phyloP scores from a whole-genome alignment of 1,139 yeast species.

The Diutina catenulata region DNA sequence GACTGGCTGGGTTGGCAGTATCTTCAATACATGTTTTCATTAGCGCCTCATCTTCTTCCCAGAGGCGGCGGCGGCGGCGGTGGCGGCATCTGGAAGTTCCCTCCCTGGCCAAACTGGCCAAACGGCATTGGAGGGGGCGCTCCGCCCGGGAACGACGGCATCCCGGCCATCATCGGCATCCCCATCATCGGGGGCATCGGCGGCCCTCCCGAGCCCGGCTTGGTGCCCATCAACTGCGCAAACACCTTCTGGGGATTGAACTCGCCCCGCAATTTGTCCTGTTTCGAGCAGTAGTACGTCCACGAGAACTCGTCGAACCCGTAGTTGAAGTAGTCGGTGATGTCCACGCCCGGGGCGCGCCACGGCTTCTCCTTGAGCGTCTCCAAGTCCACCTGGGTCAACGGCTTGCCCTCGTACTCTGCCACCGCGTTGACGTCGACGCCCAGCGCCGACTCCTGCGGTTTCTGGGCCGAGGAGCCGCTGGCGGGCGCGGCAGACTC shows the following conservation, averaged over 20 bases:
- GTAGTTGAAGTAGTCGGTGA: conserved; percentile 87
- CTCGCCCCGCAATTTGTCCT: conserved; percentile 70
- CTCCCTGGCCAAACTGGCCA: background rate
- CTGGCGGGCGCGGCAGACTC: conserved; percentile 12
- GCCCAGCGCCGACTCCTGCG: conserved; percentile 12
- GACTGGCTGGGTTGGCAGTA: too few relatives aligned
- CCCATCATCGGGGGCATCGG: conserved; percentile 8
- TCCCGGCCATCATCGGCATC: conserved; percentile 6
- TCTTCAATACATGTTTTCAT: too few relatives aligned
- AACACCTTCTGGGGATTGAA: conserved; percentile 52
- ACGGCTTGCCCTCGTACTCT: conserved; percentile 68
- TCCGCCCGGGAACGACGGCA: conserved; percentile 3
- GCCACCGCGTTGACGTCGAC: conserved; percentile 74
- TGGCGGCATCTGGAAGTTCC: conserved; percentile 3
- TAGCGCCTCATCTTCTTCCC: background rate
- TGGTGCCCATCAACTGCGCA: conserved; percentile 21
- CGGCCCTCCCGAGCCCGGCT: conserved; percentile 8
- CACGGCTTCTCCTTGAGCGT: conserved; percentile 89
- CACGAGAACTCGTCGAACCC: conserved; percentile 96
- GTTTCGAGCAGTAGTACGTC: conserved; percentile 86
- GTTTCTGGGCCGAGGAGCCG: conserved; percentile 21
- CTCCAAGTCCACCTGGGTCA: conserved; percentile 75
- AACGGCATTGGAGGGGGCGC: conserved; percentile 3
- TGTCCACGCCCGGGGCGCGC: conserved; percentile 95
- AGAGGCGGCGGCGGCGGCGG: conserved; percentile 1